phyloP scores from a whole-genome alignment of 495 filamentous ascomycete species.

The Penicillium egyptiacum region DNA sequence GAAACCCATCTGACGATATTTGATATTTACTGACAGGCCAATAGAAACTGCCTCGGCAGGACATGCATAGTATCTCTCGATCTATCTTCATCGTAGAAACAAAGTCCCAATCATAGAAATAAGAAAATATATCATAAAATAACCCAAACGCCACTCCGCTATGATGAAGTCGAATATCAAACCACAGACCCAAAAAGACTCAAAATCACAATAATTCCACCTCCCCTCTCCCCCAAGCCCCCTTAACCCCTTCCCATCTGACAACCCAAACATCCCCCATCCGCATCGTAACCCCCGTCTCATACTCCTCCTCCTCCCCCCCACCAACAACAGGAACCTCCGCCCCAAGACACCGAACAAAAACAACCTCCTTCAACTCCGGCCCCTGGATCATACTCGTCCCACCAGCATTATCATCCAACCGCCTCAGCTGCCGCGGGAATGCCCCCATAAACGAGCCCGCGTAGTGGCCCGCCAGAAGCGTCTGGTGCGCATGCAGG shows the following conservation, averaged over 20 bases:
- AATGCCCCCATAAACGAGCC: slow-evolving; percentile 80
- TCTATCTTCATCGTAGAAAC: not conserved
- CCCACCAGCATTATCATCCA: slow-evolving; percentile 88
- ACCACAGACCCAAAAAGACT: not conserved
- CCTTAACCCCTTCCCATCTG: slow-evolving; percentile 79
- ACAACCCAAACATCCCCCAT: slow-evolving; percentile 86
- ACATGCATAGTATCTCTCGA: not conserved
- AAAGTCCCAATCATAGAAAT: slow-evolving; percentile 2
- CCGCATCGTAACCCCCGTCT: slow-evolving; percentile 56
- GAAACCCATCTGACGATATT: slow-evolving; percentile 6
- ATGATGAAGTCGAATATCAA: slow-evolving; percentile 4
- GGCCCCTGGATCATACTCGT: slow-evolving; percentile 90
- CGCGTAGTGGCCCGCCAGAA: slow-evolving; percentile 79
- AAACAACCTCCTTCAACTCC: slow-evolving; percentile 78
- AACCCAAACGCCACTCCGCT: slow-evolving; percentile 8
- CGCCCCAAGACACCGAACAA: slow-evolving; percentile 70
- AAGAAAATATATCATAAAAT: not conserved
- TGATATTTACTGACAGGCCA: not conserved
- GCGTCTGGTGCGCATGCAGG: slow-evolving; percentile 73
- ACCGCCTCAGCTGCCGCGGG: slow-evolving; percentile 67
- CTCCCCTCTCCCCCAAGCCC: slow-evolving; percentile 67
- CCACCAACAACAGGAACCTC: slow-evolving; percentile 54
- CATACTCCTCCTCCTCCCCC: slow-evolving; percentile 58
- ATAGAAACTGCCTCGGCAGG: not conserved
- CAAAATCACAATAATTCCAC: slow-evolving; percentile 74